Percentiles rank a stretch among this genome's conserved stretches.
Conservation (phyloP, 176 grass and related monocot species). For the Dactylis glomerata region DNA sequence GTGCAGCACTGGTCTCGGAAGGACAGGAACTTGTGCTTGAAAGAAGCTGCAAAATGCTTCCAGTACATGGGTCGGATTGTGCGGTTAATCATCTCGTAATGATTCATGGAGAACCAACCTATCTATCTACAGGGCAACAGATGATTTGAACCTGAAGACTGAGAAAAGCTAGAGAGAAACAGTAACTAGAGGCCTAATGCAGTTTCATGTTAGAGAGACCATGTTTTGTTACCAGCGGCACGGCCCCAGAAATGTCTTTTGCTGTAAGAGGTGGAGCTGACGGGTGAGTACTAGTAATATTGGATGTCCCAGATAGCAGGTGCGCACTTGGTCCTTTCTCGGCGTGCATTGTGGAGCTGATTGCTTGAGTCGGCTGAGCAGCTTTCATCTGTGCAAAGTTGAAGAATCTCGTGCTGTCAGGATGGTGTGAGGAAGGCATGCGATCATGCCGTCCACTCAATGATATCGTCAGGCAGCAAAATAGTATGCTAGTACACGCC, state of each 20-base stretch:
- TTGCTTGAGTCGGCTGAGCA: background rate
- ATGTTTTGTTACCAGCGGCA: background rate
- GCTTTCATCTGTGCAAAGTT: background rate
- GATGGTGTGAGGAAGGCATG: conserved; percentile 5
- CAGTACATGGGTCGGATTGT: conserved; percentile 63
- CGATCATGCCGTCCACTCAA: conserved; percentile 10
- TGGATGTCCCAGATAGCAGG: background rate
- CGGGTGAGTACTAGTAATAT: conserved; percentile 4
- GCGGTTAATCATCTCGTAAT: conserved; percentile 65
- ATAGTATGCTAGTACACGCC: background rate
- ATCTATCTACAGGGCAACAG: background rate
- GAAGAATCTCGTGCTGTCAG: conserved; percentile 3
- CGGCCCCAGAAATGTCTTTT: background rate
- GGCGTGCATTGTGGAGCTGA: conserved; percentile 13
- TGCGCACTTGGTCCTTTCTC: conserved; percentile 4
- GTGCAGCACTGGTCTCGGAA: conserved; percentile 88
- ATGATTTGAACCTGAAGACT: background rate
- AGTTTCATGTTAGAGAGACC: background rate
- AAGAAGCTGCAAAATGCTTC: conserved; percentile 78
- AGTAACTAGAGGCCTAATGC: conserved; percentile 5
- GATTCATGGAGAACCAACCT: background rate
- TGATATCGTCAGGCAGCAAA: background rate
- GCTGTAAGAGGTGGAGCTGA: background rate
- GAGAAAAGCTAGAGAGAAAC: conserved; percentile 16
- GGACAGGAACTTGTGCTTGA: conserved; percentile 79